phyloP scores from a whole-genome alignment of 495 filamentous ascomycete genomes.

The Annulohypoxylon moriforme region DNA sequence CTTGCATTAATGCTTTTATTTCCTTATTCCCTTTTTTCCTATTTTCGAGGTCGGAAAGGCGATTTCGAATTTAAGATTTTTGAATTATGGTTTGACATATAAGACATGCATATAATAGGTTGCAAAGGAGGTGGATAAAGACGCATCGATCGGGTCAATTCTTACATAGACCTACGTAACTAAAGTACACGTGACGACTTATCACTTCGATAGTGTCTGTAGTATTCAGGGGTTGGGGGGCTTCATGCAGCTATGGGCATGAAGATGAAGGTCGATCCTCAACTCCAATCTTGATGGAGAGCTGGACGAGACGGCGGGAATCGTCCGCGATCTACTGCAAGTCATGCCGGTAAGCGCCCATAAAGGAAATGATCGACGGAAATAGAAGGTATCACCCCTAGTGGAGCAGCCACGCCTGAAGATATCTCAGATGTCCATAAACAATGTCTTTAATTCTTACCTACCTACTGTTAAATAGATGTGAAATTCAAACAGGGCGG shows the following conservation, averaged over 20 bases:
- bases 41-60: slow-evolving; percentile 15
- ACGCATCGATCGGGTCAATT: slow-evolving; percentile 14
- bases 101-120: not conserved
- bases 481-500: not conserved
- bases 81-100: slow-evolving; percentile 13
- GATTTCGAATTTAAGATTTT: not conserved
- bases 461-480: not conserved
- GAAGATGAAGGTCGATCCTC: slow-evolving; percentile 18
- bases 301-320: not conserved
- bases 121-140: slow-evolving; percentile 14
- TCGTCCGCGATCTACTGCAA: slow-evolving; percentile 30
- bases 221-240: not conserved
- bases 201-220: not conserved
- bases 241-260: slow-evolving; percentile 1
- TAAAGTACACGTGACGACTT: not conserved
- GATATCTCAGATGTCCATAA: not conserved
- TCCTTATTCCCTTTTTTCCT: not conserved
- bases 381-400: slow-evolving; percentile 24
- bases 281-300: slow-evolving; percentile 13
- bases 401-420: slow-evolving; percentile 15
- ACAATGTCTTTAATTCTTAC: not conserved
- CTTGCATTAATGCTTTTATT: slow-evolving; percentile 22
- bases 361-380: slow-evolving; percentile 21
- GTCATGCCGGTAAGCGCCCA: slow-evolving; percentile 27
- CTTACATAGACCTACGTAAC: not conserved